Base-by-base conservation (phyloP, 2,329 filamentous ascomycete species). In the Trichoderma oligosporum region DNA sequence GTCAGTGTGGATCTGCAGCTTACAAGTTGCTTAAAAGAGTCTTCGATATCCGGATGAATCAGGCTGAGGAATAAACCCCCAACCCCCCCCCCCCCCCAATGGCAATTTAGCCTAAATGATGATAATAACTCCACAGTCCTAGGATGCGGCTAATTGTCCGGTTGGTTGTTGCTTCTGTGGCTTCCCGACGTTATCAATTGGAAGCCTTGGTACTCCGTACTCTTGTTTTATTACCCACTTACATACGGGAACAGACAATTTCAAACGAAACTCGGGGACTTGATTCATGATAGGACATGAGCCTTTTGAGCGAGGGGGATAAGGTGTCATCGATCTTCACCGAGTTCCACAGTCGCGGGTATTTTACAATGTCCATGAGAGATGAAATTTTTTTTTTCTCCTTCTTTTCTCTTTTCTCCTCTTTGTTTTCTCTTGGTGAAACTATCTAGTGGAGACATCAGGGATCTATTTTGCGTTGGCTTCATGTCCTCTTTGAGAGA, bases 91-190 rank as follows among this genome's bases (percentile, higher is more conserved):
- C n/a, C n/a, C 16, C 18, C 31, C 12, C 16, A 12, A 31, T 33
- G 18, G 39, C 39, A 18, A 48, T 56, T 56, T 56, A 56, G 53
- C 53, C 53, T 56, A 35, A 56, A 47, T 56, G 14, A 7, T 16
- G 24, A 29, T 29, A 16, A 8, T 24, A n/a, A 35, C 42, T 42
- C 53, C 53, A 27, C 53, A 24, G 29, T 35, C 42, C 35, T n/a
- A 56, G 42, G 44, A 48, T 47, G 44, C 53, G 53, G 53, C 53
- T 56, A 56, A 56, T 56, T 56, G 53, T 56, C 45, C 53, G 53
- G 53, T 56, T 56, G 53, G 53, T 42, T 48, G 53, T 44, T 33
- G 44, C 53, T 41, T n/a, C 44, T 33, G 31, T 41, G 38, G 53
- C 31, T 48, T n/a, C 45, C 44, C 44, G 27, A 48, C 31, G 27